Base-by-base conservation (phyloP, 2,329 filamentous ascomycete species). In the Fusarium sp. region DNA sequence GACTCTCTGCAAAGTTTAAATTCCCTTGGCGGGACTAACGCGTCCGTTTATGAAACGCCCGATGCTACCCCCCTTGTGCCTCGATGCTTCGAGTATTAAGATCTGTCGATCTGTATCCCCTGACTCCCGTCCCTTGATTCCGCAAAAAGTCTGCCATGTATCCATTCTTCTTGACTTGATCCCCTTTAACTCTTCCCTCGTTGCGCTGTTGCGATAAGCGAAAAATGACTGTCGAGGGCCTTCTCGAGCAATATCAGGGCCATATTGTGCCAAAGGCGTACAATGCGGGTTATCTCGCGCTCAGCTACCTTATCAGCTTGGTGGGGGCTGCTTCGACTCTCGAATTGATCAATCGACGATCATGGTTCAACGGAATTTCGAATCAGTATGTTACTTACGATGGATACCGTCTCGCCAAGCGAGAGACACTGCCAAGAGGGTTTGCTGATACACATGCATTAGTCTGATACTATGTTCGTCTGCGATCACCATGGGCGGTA, bases 271-370 rank as follows among this genome's bases (percentile, higher is more conserved):
- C 66, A 12, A 69, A 69, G 31, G 49, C 39, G 1, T 69, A 69
- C 64, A 69, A 69, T 31, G 64, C 57, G 8, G 66, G 66, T 1
- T 69, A 69, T 0, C 33, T 69, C 7, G 49, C 58, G 8, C 64
- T 69, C 15, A 69, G 66, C 25, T 69, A 69, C 23, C 21, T 69
- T 7, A 52, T 69, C 23, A 69, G 66, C 10, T 41, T 69, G 7
- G 66, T 69, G 25, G 66, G 66, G 23, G 66, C 66, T n/a, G 66
- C 38, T 16, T 69, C 66, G 19, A 69, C 66, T 8, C 57, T 69
- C 2, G 66, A 69, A 38, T 25, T 69, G 49, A 63, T 69, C 44
- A 69, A 63, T 42, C 57, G 64, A 4, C 18, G 66, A 42, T 69
- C 66, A 33, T 69, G 66, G 64, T 69, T 69, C 2, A 49, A 63